Base-by-base conservation (phyloP, 2,329 filamentous ascomycete species). In the Fusarium nematophilum region DNA sequence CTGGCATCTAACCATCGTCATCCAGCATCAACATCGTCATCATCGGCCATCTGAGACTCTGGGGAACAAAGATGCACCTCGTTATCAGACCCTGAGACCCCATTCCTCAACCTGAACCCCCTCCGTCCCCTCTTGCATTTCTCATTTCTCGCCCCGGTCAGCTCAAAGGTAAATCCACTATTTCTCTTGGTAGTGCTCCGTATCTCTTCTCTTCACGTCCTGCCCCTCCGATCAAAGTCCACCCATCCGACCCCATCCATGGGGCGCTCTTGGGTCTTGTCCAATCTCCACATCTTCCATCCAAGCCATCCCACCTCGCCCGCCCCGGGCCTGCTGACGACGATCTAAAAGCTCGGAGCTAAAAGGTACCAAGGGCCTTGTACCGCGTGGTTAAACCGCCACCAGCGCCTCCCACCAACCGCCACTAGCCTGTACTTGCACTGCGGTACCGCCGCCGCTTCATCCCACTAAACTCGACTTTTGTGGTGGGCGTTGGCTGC, bases 261-360 rank as follows among this genome's bases (percentile, higher is more conserved):
- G 21, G 21, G 21, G 21, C 21, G 21, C 21, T 21, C 21, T 21
- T 21, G 21, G 21, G 21, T 21, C 21, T 31, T 18, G 15, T 48
- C 49, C 50, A 63, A 64, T 64, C 60, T 64, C 60, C 60, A 64
- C 52, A 61, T 61, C 56, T 61, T n/a, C 46, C 47, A 57, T 64
- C 60, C 56, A 56, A 62, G 7, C 36, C 15, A 6, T 18, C 21
- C 21, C 21, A n/a, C 63, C 57, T 49, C 57, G 55, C 34, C 42
- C 42, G 42, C 42, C 42, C 29, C 21, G 49, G 40, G 36, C 29
- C 43, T 53, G 59, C 29, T 33, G 45, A 49, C 36, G 45, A 49
- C 45, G 34, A 49, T 49, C 45, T 40, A 40, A 33, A 17, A 49
- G 45, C 34, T 34, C 48, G 29, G 21, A 51, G 44, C 60, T 64